Evolutionary conservation across 2,329 filamentous ascomycete species (phyloP).

Genomic region (Colletotrichum sp.): DNA sequence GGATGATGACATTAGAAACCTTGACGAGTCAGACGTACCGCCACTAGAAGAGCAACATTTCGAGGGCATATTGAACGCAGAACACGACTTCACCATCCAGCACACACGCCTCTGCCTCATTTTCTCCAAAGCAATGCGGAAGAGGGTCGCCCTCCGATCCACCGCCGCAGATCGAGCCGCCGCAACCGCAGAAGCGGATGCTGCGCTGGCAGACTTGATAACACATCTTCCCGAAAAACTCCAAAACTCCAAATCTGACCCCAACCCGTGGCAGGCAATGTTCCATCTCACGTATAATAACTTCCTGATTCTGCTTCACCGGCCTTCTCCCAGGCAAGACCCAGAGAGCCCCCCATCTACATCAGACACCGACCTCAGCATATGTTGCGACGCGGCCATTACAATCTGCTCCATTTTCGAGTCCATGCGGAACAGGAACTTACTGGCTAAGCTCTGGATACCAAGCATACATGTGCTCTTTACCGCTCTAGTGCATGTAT

Average conservation of each 20-base stretch:
- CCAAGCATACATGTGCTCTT: slow-evolving; percentile 32
- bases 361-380: slow-evolving; percentile 28
- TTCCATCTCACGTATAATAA: slow-evolving; percentile 40
- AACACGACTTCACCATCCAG: slow-evolving; percentile 48
- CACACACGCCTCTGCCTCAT: slow-evolving; percentile 55
- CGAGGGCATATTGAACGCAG: slow-evolving; percentile 41
- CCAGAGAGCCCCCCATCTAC: slow-evolving; percentile 9
- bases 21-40: slow-evolving; percentile 56
- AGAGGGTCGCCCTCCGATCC: slow-evolving; percentile 20
- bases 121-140: slow-evolving; percentile 42
- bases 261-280: slow-evolving; percentile 32
- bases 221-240: slow-evolving; percentile 31
- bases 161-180: slow-evolving; percentile 25
- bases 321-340: slow-evolving; percentile 25
- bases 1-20: slow-evolving; percentile 30
- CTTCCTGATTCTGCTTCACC: slow-evolving; percentile 37
- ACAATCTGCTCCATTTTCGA: slow-evolving; percentile 34
- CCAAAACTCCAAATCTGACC: slow-evolving; percentile 23
- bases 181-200: slow-evolving; percentile 33
- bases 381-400: slow-evolving; percentile 33
- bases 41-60: slow-evolving; percentile 49
- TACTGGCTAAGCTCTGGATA: slow-evolving; percentile 31
- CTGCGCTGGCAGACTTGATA: slow-evolving; percentile 33
- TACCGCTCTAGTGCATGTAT: slow-evolving; percentile 33
- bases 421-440: slow-evolving; percentile 25